These are phyloP conservation scores for Skeletonema costatum DNA, from an alignment of 108 stramenopile genomes.

Conservation along the genomic window DNA sequence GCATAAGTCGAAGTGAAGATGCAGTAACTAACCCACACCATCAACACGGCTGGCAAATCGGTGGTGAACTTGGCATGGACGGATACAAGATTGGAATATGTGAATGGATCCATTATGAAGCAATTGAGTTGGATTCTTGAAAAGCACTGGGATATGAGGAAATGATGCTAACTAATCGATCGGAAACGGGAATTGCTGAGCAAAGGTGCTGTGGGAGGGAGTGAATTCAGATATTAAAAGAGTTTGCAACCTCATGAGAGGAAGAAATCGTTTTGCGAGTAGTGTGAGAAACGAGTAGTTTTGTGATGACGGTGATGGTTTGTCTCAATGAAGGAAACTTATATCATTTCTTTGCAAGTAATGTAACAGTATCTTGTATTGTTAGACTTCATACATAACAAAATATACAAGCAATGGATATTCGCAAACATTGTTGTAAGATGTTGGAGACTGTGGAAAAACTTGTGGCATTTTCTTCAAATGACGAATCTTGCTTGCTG, in stretches of 20 bases:
- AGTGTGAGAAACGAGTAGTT: slow-evolving; percentile 8
- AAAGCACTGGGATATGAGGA: slow-evolving; percentile 60
- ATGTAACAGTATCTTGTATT: not conserved
- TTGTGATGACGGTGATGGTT: slow-evolving; percentile 1
- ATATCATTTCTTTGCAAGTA: not conserved
- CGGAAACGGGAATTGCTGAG: slow-evolving; percentile 55
- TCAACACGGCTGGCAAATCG: slow-evolving; percentile 20
- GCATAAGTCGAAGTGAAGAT: slow-evolving; percentile 38
- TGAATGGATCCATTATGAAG: slow-evolving; percentile 66
- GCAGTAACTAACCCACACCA: slow-evolving; percentile 23
- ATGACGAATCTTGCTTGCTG: no score
- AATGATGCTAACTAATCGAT: slow-evolving; percentile 36
- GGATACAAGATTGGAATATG: slow-evolving; percentile 60
- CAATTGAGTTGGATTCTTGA: slow-evolving; percentile 73
- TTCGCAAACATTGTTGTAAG: no score
- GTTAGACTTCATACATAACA: no score
- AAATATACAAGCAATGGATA: no score
- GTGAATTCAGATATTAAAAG: slow-evolving; percentile 43
- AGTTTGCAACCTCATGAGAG: slow-evolving; percentile 17
- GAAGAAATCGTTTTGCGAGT: not conserved
- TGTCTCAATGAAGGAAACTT: not conserved
- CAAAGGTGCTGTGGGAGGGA: slow-evolving; percentile 58
- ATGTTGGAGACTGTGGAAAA: no score
- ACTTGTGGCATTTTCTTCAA: no score
- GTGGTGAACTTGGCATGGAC: slow-evolving; percentile 34